A percentile compares a stretch with the other conserved stretches of the same genome.
Evolutionary conservation across 306 rosid species (phyloP).

Genomic region (Arachis stenosperma): DNA sequence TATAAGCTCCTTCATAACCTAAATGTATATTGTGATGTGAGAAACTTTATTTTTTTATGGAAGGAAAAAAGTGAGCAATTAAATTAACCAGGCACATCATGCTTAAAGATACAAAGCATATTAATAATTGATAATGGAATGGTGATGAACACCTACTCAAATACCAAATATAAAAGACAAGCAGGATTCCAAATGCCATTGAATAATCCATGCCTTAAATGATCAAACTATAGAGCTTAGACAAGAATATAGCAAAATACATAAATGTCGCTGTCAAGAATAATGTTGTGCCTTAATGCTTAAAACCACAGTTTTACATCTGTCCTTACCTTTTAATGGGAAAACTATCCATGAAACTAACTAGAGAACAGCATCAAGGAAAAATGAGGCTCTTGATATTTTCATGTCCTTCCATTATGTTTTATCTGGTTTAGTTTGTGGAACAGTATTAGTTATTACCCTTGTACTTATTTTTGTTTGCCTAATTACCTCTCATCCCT

Average conservation of each 20-base stretch:
- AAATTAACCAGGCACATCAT: slow-evolving; percentile 43
- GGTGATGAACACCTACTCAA: slow-evolving; percentile 12
- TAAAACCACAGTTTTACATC: too few species aligned
- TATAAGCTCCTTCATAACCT: slow-evolving; percentile 84
- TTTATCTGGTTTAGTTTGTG: slow-evolving; percentile 14
- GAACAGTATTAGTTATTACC: slow-evolving; percentile 12
- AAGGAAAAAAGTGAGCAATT: too few species aligned
- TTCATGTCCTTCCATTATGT: slow-evolving; percentile 16
- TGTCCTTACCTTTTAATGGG: too few species aligned
- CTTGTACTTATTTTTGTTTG: slow-evolving; percentile 5
- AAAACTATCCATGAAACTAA: background rate
- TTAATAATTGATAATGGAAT: slow-evolving; percentile 4
- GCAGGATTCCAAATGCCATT: slow-evolving; percentile 1
- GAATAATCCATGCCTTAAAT: slow-evolving; percentile 23
- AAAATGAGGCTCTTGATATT: background rate
- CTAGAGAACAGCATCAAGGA: background rate
- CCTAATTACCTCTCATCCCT: slow-evolving; percentile 6
- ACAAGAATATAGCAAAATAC: too few species aligned
- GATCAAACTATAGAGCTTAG: slow-evolving; percentile 19
- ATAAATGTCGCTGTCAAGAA: too few species aligned
- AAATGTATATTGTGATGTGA: slow-evolving; percentile 34
- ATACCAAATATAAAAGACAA: slow-evolving; percentile 19
- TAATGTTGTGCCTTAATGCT: too few species aligned
- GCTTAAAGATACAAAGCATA: slow-evolving; percentile 30
- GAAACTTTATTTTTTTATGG: too few species aligned